phyloP scores from a whole-genome alignment of 345 rosid genomes.

The Iberis pinnata region DNA sequence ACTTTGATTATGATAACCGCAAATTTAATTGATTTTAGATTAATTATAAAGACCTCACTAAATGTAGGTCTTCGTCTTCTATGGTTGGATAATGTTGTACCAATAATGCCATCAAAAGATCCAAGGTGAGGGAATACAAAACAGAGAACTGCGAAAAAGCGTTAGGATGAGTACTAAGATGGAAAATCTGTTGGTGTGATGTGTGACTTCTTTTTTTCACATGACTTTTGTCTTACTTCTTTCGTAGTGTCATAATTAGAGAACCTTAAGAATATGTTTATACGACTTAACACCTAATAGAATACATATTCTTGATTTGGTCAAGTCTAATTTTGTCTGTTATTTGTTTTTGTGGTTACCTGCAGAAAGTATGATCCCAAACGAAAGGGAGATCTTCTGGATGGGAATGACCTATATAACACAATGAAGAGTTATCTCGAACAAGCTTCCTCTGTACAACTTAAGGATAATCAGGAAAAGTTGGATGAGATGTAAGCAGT shows the following conservation, averaged over 20 bases:
- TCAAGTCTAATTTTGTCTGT: too few relatives aligned
- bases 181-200: not conserved
- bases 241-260: not conserved
- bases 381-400: conserved; percentile 39
- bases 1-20: not conserved
- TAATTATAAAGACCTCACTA: not conserved
- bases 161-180: not conserved
- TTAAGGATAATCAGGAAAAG: conserved; percentile 39
- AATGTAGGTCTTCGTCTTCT: conserved; percentile 20
- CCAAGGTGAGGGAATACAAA: conserved; percentile 15
- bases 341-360: not conserved
- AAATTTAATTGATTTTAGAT: not conserved
- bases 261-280: not conserved
- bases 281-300: not conserved
- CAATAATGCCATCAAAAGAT: not conserved
- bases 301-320: not conserved
- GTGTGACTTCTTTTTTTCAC: not conserved
- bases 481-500: conserved; percentile 62
- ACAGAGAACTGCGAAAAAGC: too few relatives aligned
- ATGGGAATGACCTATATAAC: conserved; percentile 23
- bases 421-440: conserved; percentile 13
- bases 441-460: conserved; percentile 22
- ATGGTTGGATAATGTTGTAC: not conserved
- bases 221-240: conserved; percentile 2
- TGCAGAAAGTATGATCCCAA: conserved; percentile 35